Conservation (phyloP, 345 rosid species). For the Gynandropsis gynandra region DNA sequence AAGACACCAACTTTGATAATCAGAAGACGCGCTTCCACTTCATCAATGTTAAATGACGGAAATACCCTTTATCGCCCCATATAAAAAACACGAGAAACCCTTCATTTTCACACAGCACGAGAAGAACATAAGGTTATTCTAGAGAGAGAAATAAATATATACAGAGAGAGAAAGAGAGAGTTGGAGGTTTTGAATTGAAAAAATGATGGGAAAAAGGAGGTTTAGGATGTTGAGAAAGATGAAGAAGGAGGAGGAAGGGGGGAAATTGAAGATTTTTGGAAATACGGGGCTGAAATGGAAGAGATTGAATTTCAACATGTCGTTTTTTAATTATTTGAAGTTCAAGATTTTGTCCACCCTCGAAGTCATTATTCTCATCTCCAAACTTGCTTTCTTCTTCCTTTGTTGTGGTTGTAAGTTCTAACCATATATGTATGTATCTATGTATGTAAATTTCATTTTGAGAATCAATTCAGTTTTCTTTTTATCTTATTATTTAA, state of each 20-base stretch:
- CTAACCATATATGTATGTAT: conserved; percentile 7
- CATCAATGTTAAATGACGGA: background rate
- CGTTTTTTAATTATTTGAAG: conserved; percentile 20
- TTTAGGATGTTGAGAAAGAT: background rate
- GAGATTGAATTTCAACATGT: conserved; percentile 26
- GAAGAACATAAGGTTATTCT: too few species aligned
- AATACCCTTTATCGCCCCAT: background rate
- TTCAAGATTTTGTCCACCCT: conserved; percentile 18
- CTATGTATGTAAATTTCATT: too few species aligned
- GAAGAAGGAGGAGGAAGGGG: conserved; percentile 23
- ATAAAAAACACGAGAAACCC: background rate
- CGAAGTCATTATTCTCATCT: conserved; percentile 26
- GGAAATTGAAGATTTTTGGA: conserved; percentile 23
- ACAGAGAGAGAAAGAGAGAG: background rate
- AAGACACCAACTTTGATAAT: conserved; percentile 23
- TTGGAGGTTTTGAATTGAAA: too few species aligned
- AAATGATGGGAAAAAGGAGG: conserved; percentile 14
- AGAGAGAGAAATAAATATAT: background rate
- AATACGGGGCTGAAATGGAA: conserved; percentile 19
- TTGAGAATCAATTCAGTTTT: too few species aligned
- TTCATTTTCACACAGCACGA: background rate
- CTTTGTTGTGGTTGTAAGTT: conserved; percentile 23
- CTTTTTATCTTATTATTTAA: too few species aligned
- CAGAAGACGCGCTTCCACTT: conserved; percentile 15
- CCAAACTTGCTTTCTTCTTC: conserved; percentile 24